Percentiles rank a stretch among this genome's conserved stretches.
Evolutionary conservation across 2,329 filamentous ascomycete genomes (phyloP).

Genomic region (Ceratocystis ficicola): DNA sequence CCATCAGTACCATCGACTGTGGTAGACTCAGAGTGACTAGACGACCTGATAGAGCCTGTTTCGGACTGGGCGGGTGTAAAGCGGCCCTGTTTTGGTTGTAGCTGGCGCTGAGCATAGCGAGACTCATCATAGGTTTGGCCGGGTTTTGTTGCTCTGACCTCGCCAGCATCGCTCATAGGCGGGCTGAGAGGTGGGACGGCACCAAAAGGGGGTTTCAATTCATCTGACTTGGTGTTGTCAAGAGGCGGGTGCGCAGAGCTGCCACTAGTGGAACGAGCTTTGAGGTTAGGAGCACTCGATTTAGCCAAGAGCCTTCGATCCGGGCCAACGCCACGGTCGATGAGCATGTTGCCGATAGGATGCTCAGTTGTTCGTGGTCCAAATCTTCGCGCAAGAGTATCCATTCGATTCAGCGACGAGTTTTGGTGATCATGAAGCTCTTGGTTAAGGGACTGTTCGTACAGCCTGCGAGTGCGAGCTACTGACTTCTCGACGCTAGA

Average conservation of each 20-base stretch:
- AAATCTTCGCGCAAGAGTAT: constrained; percentile 57
- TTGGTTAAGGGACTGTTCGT: constrained; percentile 70
- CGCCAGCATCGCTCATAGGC: constrained; percentile 62
- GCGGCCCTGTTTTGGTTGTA: constrained; percentile 65
- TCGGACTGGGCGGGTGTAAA: constrained; percentile 44
- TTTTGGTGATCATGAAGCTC: constrained; percentile 70
- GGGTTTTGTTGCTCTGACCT: constrained; percentile 67
- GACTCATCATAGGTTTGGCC: constrained; percentile 68
- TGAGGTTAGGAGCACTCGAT: constrained; percentile 56
- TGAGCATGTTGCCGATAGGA: constrained; percentile 34
- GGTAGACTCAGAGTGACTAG: constrained; percentile 17
- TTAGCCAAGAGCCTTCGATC: constrained; percentile 40
- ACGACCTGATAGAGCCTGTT: constrained; percentile 13
- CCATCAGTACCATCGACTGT: constrained; percentile 1
- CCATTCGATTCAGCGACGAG: constrained; percentile 64
- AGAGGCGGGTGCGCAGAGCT: constrained; percentile 18
- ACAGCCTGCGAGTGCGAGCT: constrained; percentile 57
- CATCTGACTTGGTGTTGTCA: constrained; percentile 24
- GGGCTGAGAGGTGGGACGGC: constrained; percentile 34
- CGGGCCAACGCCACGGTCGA: constrained; percentile 34
- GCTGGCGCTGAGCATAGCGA: constrained; percentile 69
- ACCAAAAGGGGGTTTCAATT: constrained; percentile 29
- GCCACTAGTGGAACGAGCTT: constrained; percentile 17
- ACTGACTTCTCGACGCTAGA: constrained; percentile 33
- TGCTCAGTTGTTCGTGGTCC: constrained; percentile 44